These are phyloP conservation scores for Alternaria alternata DNA, from an alignment of 2,329 filamentous ascomycete species.

Conservation along the genomic window DNA sequence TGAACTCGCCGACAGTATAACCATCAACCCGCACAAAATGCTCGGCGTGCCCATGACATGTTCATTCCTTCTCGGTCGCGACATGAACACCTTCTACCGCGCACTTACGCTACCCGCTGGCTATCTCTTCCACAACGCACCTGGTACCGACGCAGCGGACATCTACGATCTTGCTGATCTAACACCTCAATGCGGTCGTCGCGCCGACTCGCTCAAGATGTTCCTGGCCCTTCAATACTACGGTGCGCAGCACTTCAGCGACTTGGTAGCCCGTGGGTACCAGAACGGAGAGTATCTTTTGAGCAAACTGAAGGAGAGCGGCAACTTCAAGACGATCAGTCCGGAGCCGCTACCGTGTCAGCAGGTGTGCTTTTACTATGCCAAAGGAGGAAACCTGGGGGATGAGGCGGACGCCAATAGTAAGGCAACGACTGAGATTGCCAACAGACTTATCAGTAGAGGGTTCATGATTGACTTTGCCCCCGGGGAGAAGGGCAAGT, in stretches of 20 bases:
- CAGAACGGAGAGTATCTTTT: constrained; percentile 75
- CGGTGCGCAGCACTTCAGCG: constrained; percentile 75
- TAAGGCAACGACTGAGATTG: constrained; percentile 63
- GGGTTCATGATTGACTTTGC: constrained; percentile 77
- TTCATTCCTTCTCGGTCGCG: constrained; percentile 82
- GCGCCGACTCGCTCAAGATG: constrained; percentile 85
- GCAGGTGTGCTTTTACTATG: constrained; percentile 94
- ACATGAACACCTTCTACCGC: constrained; percentile 77
- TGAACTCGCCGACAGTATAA: constrained; percentile 79
- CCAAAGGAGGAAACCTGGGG: constrained; percentile 63
- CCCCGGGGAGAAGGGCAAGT: constrained; percentile 67
- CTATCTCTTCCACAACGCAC: constrained; percentile 65
- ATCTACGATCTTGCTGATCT: constrained; percentile 91
- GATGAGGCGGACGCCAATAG: constrained; percentile 60
- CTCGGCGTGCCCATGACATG: constrained; percentile 89
- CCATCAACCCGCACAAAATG: constrained; percentile 98
- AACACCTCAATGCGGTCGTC: constrained; percentile 90
- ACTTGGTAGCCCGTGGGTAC: constrained; percentile 72
- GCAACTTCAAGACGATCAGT: constrained; percentile 75
- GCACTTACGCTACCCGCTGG: constrained; percentile 88
- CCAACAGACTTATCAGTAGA: constrained; percentile 61
- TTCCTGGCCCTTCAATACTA: constrained; percentile 92
- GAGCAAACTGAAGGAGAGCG: constrained; percentile 60
- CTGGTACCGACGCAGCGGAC: constrained; percentile 49
- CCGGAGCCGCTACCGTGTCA: constrained; percentile 79